phyloP scores from a whole-genome alignment of 1,284 basidiomycete genomes.

The Trichosporon sp. region DNA sequence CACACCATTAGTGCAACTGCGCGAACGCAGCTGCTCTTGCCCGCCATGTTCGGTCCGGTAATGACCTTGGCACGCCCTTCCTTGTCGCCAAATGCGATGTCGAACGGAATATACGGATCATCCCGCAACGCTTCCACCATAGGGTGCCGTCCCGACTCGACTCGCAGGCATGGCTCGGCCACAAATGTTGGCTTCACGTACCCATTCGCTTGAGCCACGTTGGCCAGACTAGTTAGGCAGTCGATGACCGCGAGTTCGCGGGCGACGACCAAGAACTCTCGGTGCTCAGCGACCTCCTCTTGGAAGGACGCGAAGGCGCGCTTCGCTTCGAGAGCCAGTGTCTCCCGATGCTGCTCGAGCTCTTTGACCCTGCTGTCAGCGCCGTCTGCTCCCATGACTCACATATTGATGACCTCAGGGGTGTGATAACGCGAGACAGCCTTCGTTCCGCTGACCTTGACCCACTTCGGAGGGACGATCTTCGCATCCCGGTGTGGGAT shows the following conservation, averaged over 20 bases:
- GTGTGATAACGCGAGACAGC: conserved; percentile 71
- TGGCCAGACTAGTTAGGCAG: conserved; percentile 42
- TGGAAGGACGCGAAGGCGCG: conserved; percentile 65
- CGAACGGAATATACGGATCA: conserved; percentile 70
- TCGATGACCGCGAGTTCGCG: conserved; percentile 64
- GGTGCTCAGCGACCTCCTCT: conserved; percentile 62
- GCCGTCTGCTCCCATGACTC: neutral
- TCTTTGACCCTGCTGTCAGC: conserved; percentile 54
- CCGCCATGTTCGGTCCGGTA: conserved; percentile 54
- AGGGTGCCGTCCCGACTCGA: conserved; percentile 57
- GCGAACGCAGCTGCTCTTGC: conserved; percentile 45
- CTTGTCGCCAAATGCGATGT: conserved; percentile 42
- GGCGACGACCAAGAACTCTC: conserved; percentile 65
- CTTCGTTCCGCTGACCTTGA: conserved; percentile 72
- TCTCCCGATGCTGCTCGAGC: conserved; percentile 71
- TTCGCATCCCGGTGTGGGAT: conserved; percentile 66
- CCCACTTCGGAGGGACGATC: conserved; percentile 73
- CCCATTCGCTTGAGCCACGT: conserved; percentile 37
- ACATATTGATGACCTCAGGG: conserved; percentile 61
- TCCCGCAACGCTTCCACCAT: conserved; percentile 70
- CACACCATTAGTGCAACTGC: conserved; percentile 43
- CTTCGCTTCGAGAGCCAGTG: conserved; percentile 60
- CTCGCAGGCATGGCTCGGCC: conserved; percentile 55
- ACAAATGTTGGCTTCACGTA: conserved; percentile 65
- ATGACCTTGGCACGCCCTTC: conserved; percentile 65